Conservation (phyloP, 768 basidiomycete genomes). For the Dacryopinax spathularia region DNA sequence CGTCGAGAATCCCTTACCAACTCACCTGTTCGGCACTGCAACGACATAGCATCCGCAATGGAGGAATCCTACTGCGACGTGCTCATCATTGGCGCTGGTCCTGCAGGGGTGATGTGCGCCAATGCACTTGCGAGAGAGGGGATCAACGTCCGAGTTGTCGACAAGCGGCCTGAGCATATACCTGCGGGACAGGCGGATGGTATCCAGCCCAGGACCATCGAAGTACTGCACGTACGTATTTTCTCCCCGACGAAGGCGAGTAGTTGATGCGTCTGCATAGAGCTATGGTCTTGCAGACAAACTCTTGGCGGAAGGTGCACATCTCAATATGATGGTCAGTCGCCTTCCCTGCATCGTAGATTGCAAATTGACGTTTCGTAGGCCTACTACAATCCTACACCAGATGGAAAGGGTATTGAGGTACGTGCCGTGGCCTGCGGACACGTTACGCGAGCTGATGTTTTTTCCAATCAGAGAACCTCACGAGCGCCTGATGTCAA, state of each 20-base stretch:
- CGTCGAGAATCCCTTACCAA: too few relatives aligned
- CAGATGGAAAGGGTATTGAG: neutral
- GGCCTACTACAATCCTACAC: slow-evolving; percentile 62
- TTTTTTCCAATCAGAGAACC: slow-evolving; percentile 34
- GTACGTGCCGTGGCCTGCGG: neutral
- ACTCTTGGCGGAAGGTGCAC: slow-evolving; percentile 47
- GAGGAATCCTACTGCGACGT: slow-evolving; percentile 11
- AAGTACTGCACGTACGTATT: slow-evolving; percentile 29
- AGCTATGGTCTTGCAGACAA: slow-evolving; percentile 65
- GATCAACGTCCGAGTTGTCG: slow-evolving; percentile 44
- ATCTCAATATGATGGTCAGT: slow-evolving; percentile 55
- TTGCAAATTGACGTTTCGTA: slow-evolving; percentile 18
- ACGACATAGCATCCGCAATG: neutral
- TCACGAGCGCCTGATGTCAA: slow-evolving; percentile 49
- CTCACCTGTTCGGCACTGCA: neutral
- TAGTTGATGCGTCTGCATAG: slow-evolving; percentile 15
- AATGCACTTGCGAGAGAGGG: slow-evolving; percentile 46
- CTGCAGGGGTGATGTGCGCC: slow-evolving; percentile 53
- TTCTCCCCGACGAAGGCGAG: neutral
- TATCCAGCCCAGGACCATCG: slow-evolving; percentile 41
- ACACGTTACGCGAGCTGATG: neutral
- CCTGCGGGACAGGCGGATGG: slow-evolving; percentile 41
- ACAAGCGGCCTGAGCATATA: slow-evolving; percentile 36
- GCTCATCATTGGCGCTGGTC: slow-evolving; percentile 11
- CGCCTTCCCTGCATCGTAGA: neutral